Evolutionary conservation across 257 asterid genomes (phyloP), one percentile per base, ranked within the genome.

Genomic region (Linaria vulgaris): DNA sequence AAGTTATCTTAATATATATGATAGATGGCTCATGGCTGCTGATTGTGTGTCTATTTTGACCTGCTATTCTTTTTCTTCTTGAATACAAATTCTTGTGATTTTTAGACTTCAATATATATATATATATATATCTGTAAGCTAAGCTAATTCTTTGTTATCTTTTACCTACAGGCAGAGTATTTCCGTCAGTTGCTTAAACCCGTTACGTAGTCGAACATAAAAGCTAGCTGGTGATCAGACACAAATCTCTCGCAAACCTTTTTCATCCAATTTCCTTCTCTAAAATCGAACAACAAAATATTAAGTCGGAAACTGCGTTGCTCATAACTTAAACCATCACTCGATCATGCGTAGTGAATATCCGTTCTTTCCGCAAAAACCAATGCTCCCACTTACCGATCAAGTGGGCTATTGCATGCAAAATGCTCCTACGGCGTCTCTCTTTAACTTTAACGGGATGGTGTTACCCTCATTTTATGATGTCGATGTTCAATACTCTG

Each of bases 131-230:
- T n/a, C n/a, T n/a, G n/a, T n/a, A n/a, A n/a, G n/a, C n/a, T 45
- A 5, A 59, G 13, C 59, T 49, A 5, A 49, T 56, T 59, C 51
- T 39, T 46, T 12, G 10, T 13, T 74, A 31, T 69, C 24, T 68
- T 51, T 63, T 73, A 25, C 47, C 62, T 71, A 61, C 94, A 85
- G 96, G 96, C 91, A 23, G 96, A 88, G 67, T 88, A 88, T 76
- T 88, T 85, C 75, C 95, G 96, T 54, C 96, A 88, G 83, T 81
- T 88, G 85, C 96, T 88, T 71, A 88, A 83, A 74, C 96, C 95
- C 31, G 96, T 88, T 27, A 88, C 96, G 91, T 88, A 85, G 91
- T 88, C 60, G 47, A 63, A 38, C 60, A 50, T 11, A 37, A 24
- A 67, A 58, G 6, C 46, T 57, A 58, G 6, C 46, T 57, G 11